Evolutionary conservation across 306 rosid genomes (phyloP).

Genomic region (Pueraria montana): DNA sequence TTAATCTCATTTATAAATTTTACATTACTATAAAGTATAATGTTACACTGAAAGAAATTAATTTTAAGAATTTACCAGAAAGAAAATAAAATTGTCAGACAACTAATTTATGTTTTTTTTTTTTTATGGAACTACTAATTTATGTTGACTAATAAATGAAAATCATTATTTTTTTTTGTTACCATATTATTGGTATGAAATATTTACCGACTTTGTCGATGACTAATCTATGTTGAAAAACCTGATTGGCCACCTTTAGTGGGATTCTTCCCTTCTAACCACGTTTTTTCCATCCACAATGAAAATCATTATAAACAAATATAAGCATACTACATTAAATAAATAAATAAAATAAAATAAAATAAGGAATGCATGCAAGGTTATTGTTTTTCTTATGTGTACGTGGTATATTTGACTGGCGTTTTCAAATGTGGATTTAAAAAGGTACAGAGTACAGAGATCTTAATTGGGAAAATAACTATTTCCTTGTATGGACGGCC

Average conservation of each 20-base stretch:
- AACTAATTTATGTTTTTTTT: neutral
- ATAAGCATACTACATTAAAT: neutral
- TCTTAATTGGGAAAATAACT: constrained; percentile 36
- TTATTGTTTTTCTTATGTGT: neutral
- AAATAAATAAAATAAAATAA: neutral
- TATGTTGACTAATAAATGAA: neutral
- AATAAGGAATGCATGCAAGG: neutral
- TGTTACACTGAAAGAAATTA: neutral
- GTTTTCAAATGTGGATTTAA: constrained; percentile 16
- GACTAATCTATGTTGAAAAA: no score
- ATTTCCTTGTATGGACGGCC: constrained; percentile 46
- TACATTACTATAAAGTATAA: neutral
- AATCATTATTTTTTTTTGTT: no score
- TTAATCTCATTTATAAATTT: neutral
- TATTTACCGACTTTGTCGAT: no score
- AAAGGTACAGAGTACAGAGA: constrained; percentile 30
- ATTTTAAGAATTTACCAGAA: neutral
- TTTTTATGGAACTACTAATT: no score
- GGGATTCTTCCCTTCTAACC: no score
- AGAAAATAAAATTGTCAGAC: neutral
- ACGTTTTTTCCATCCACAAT: no score
- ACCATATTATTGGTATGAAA: no score
- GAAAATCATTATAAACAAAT: neutral
- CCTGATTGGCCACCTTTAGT: no score
- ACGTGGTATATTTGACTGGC: constrained; percentile 41